phyloP scores from a whole-genome alignment of 2,329 filamentous ascomycete species.

The Exophiala sp. region DNA sequence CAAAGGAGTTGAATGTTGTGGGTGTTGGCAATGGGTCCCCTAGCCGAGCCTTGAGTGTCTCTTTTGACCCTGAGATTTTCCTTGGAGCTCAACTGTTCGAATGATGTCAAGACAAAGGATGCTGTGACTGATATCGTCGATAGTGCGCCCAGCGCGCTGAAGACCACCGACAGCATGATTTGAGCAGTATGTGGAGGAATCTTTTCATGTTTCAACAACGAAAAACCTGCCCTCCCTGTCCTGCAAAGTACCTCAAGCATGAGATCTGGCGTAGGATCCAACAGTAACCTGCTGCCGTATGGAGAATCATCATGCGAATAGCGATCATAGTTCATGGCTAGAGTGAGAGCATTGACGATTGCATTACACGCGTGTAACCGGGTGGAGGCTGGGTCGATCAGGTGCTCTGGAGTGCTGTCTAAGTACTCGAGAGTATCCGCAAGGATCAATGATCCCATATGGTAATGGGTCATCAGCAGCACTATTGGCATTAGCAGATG shows the following conservation, averaged over 20 bases:
- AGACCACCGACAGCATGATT: conserved; percentile 7
- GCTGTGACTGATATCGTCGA: conserved; percentile 8
- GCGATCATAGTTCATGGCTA: conserved; percentile 6
- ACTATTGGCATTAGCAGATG: not conserved
- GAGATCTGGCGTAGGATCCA: conserved; percentile 6
- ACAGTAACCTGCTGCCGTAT: conserved; percentile 4
- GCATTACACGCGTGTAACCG: conserved; percentile 12
- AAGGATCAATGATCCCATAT: conserved; percentile 8
- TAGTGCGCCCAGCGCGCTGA: not conserved
- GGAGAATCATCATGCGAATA: conserved; percentile 1
- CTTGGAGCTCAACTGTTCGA: not conserved
- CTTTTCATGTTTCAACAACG: not conserved
- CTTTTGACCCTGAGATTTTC: not conserved
- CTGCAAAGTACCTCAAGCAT: conserved; percentile 6
- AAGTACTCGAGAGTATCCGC: conserved; percentile 5
- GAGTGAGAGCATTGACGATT: conserved; percentile 7
- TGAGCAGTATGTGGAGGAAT: not conserved
- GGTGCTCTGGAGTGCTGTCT: not conserved
- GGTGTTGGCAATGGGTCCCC: not conserved
- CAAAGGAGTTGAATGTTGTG: not conserved
- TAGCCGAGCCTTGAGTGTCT: not conserved
- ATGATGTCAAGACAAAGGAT: not conserved
- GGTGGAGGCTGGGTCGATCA: not conserved
- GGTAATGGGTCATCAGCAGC: conserved; percentile 4
- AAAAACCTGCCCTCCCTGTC: conserved; percentile 1